Percentiles rank a stretch among this genome's conserved stretches.
Conservation (phyloP, 2,329 filamentous ascomycete species). For the Cordyceps cicadae region DNA sequence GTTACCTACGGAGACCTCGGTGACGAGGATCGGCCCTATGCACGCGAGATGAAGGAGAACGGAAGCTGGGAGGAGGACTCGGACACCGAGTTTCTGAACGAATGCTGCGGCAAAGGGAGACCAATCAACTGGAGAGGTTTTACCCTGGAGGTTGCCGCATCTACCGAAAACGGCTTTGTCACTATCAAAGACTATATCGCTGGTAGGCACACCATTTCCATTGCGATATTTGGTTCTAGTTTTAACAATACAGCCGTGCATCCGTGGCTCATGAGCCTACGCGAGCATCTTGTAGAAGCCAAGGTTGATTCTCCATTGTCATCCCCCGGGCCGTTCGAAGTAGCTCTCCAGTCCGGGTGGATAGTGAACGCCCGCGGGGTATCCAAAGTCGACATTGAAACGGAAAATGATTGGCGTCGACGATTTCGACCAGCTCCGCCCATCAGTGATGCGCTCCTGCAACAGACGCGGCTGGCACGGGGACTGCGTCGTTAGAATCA, state of each 20-base stretch:
- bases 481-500: too few species aligned
- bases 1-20: conserved; percentile 16
- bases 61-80: conserved; percentile 19
- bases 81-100: conserved; percentile 18
- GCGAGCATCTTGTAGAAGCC: not conserved
- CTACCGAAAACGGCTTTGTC: conserved; percentile 17
- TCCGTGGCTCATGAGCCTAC: not conserved
- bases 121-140: conserved; percentile 16
- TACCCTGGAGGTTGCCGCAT: conserved; percentile 18
- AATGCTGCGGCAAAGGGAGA: conserved; percentile 19
- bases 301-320: not conserved
- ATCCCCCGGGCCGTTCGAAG: not conserved
- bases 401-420: not conserved
- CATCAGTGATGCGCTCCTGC: not conserved
- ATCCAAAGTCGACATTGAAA: not conserved
- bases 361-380: not conserved
- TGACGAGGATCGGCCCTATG: conserved; percentile 16
- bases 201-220: not conserved
- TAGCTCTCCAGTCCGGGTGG: not conserved
- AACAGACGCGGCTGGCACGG: too few species aligned
- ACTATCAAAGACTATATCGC: conserved; percentile 19
- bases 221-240: not conserved
- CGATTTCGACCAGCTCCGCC: not conserved
- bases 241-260: not conserved
- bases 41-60: conserved; percentile 15